A percentile compares a stretch with the other conserved stretches of the same genome.
phyloP scores from a whole-genome alignment of 805 yeast species.

The Starmerella gropengiesseri region DNA sequence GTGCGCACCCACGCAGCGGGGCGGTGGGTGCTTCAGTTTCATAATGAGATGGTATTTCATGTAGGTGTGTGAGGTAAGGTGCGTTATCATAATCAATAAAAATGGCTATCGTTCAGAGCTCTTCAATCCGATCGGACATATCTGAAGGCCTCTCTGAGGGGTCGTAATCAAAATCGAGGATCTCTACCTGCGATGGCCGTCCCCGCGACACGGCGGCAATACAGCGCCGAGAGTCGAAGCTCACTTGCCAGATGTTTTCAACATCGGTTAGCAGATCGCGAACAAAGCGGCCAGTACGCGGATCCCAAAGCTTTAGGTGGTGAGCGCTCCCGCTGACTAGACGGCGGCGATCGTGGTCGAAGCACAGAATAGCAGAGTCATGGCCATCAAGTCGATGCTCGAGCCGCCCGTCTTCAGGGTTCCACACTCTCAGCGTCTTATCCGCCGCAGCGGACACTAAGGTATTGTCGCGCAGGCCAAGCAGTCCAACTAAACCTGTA shows the following conservation, averaged over 20 bases:
- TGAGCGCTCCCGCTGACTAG: constrained; percentile 84
- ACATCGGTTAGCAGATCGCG: constrained; percentile 61
- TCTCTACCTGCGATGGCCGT: constrained; percentile 64
- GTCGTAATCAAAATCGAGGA: constrained; percentile 60
- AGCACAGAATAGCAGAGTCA: constrained; percentile 81
- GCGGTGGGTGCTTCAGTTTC: no score
- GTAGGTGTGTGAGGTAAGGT: no score
- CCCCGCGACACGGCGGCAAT: constrained; percentile 82
- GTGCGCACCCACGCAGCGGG: no score
- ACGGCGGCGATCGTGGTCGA: constrained; percentile 74
- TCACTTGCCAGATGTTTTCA: constrained; percentile 91
- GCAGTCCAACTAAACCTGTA: constrained; percentile 75
- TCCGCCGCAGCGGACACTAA: constrained; percentile 95
- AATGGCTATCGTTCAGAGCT: background rate
- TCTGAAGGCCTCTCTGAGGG: constrained; percentile 11
- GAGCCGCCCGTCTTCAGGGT: constrained; percentile 59
- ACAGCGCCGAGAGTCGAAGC: constrained; percentile 71
- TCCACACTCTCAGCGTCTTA: constrained; percentile 84
- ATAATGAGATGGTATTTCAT: no score
- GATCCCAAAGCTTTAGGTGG: constrained; percentile 70
- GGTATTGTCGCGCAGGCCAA: constrained; percentile 62
- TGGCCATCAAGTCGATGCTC: constrained; percentile 68
- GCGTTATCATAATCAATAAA: no score
- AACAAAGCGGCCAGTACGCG: constrained; percentile 63
- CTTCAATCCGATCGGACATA: background rate